Evolutionary conservation across 2,329 filamentous ascomycete genomes (phyloP), one percentile per base, ranked within the genome.

Genomic region (Botrytis squamosa): DNA sequence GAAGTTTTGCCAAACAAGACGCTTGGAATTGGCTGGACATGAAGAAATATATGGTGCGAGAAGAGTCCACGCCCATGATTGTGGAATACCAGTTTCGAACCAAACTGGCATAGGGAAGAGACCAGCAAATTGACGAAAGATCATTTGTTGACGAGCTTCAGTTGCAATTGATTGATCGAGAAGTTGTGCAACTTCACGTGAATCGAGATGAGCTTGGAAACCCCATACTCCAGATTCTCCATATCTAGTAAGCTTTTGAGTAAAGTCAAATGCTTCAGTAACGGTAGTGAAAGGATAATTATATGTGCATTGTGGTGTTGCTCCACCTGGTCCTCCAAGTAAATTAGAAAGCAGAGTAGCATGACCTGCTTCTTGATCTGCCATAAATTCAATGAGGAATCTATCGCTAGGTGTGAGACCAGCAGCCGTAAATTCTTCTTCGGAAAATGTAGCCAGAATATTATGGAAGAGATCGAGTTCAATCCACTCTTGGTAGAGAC

Each of bases 1-100:
- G 84, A 93, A 95, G 84, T 97, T 97, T 81, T 95, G 92, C 93
- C 93, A 97, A 38, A 90, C 87, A 44, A 97, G 85, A 10, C 92
- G 89, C 1, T 92, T 95, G 77, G 91, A 90, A 81, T 91, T 89
- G 62, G 83, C 84, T 0, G 93, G 93, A 81, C 93, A 97, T 8
- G 87, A 91, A 52, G 88, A 90, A 81, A 97, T 95, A 82, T 94
- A 94, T 0, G 93, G 93, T 0, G 93, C 93, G 7, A 96, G 85
- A 36, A 93, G 86, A 0, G 93, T 92, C 93, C 93, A 97, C 0
- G 90, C 89, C 93, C 93, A 97, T 0, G 91, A 93, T 81, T 97
- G 93, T 0, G 93, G 93, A 38, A 95, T 90, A 57, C 92, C 92
- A 9, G 89, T 86, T 79, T 93, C 90, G 80, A 95, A 94, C 92